Evolutionary conservation across 2,329 filamentous ascomycete species (phyloP), one percentile per base, ranked within the genome.

Genomic region (Berkeleyomyces basicola): DNA sequence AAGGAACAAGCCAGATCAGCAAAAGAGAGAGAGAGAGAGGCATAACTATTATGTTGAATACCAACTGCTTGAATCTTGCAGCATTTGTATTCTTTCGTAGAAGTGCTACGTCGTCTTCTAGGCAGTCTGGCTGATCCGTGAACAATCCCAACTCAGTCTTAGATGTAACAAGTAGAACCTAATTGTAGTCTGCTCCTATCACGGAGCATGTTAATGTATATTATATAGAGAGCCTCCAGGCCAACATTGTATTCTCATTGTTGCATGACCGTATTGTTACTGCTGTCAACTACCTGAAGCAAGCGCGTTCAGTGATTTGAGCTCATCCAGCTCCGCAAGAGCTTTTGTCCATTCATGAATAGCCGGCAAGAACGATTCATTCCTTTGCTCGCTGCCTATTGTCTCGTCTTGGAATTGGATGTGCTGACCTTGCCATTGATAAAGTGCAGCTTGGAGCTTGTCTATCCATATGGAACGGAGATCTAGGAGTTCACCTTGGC

Each of bases 281-380:
- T 39, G 5, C 3, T 14, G 14, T 55, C 31, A 55, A 33, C 49
- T 55, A 33, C 39, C 44, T 23, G 47, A 31, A 23, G 53, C 49
- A 31, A 62, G 16, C 5, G 61, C 31, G 37, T 44, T 57, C 9
- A 62, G 36, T 23, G 37, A 14, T 51, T 57, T 53, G 23, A 66
- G 36, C 43, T 77, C 72, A 67, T 76, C 74, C 63, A 93, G 71
- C 36, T 84, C 82, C 0, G 86, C 86, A 63, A 95, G 77, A 65
- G 80, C 81, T 66, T 79, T 79, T 53, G 91, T 72, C 84, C 88
- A 92, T 44, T 73, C 76, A 67, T 87, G 82, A 31, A 92, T 77
- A 0, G 83, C 81, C 0, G 83, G 82, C 0, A 82, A 84, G 69
- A 87, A 88, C 69, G 95, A 87, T 68, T 82, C 79, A 68, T 80